Base-by-base conservation (phyloP, 116 monocot species). In the Phalaenopsis hybrid region DNA sequence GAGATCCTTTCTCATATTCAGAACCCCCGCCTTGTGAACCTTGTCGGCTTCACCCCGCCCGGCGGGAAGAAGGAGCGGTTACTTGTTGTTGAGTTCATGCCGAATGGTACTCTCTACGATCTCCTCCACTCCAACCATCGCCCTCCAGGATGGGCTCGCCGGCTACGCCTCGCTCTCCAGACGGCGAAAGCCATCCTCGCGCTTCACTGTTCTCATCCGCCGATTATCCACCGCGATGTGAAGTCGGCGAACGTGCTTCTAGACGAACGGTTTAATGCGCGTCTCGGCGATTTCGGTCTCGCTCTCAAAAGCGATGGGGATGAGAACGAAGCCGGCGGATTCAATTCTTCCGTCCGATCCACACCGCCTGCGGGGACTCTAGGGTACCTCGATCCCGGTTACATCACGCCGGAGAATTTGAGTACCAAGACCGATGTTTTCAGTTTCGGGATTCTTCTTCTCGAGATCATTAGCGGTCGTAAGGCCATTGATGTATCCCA, bases 371-470 rank as follows among this genome's bases (percentile, higher is more conserved):
- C 97, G 0, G 97, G 97, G 12, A 97, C 97, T 0, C 87, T 97
- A 5, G 97, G 97, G 4, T 97, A 97, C 73, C 86, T 97, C 46
- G 97, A 97, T 75, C 97, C 97, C 5, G 81, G 87, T 21, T 97
- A 97, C 78, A 80, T 97, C 43, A 94, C 97, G 1, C 97, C 97
- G 12, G 94, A 94, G 72, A 88, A 86, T 80, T 79, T 97, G 18
- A 97, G 97, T 80, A 91, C 90, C 58, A 97, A 94, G 82, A 97
- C 91, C 6, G 97, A 97, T 46, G 97, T 97, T 13, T 97, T 97
- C 85, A 97, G 97, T 81, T 97, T 97, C 23, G 97, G 97, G 13
- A 97, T 97, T 73, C 84, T 97, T 16, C 88, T 97, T 25, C 82
- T 97, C 20, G 97, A 97, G 89, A 97, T 94, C 25, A 91, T 97